Percentiles rank a stretch among this genome's conserved stretches.
These are phyloP conservation scores for Pichia gijzeniarum DNA, from an alignment of 805 yeast species.

Conservation along the genomic window DNA sequence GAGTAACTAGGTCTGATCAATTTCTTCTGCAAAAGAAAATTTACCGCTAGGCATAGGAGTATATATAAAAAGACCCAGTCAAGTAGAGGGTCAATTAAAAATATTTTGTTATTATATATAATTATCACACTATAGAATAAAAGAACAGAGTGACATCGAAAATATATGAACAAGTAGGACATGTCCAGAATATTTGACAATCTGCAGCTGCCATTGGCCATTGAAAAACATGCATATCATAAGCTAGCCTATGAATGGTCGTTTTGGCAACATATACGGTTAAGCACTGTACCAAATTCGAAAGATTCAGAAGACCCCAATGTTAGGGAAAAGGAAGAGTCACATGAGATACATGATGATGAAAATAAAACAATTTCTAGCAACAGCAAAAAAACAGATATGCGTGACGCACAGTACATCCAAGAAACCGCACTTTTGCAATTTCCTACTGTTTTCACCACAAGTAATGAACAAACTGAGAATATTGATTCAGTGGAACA, in stretches of 20 bases:
- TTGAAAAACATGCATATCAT: constrained; percentile 20
- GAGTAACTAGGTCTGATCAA: too few relatives aligned
- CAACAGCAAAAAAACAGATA: constrained; percentile 10
- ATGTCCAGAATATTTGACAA: constrained; percentile 10
- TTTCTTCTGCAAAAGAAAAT: too few relatives aligned
- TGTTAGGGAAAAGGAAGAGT: constrained; percentile 1
- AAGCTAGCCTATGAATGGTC: constrained; percentile 44
- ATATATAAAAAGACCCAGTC: too few relatives aligned
- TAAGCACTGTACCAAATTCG: constrained; percentile 12
- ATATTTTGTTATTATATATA: too few relatives aligned
- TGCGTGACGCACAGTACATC: constrained; percentile 28
- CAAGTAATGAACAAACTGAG: constrained; percentile 10
- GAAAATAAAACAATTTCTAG: neutral
- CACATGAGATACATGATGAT: constrained; percentile 11
- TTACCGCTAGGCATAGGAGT: too few relatives aligned
- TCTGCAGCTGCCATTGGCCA: neutral
- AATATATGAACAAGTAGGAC: too few relatives aligned
- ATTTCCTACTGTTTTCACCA: constrained; percentile 29
- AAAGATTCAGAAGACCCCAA: neutral
- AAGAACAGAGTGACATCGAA: too few relatives aligned
- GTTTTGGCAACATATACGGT: constrained; percentile 41
- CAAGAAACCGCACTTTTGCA: constrained; percentile 40
- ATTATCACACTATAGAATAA: too few relatives aligned
- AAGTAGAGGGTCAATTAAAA: too few relatives aligned
- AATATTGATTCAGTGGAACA: constrained; percentile 45